These are phyloP conservation scores for Leptographium wingfieldii DNA, from an alignment of 2,329 filamentous ascomycete genomes.

Conservation along the genomic window DNA sequence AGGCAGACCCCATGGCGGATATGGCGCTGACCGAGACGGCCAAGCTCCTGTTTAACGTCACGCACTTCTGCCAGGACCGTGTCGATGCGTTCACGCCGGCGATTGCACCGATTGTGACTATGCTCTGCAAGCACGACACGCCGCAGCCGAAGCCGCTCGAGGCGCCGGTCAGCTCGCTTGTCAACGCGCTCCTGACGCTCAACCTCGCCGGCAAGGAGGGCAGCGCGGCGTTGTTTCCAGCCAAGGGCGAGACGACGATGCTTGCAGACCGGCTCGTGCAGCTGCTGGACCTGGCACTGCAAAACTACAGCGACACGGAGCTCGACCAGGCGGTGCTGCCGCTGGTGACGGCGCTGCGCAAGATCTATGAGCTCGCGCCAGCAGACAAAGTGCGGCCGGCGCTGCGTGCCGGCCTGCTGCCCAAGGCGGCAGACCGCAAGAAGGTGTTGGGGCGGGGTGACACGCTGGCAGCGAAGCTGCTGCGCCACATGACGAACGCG, in stretches of 20 bases:
- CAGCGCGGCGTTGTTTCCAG: constrained; percentile 52
- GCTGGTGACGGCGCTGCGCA: constrained; percentile 60
- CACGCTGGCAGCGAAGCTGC: constrained; percentile 61
- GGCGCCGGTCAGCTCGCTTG: constrained; percentile 53
- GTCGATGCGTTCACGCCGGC: constrained; percentile 50
- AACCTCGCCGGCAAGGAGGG: constrained; percentile 47
- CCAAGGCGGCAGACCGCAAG: constrained; percentile 62
- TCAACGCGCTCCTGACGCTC: constrained; percentile 75
- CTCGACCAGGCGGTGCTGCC: constrained; percentile 61
- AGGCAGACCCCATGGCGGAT: constrained; percentile 49
- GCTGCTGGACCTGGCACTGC: constrained; percentile 55
- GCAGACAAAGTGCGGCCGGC: constrained; percentile 40
- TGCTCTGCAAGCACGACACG: constrained; percentile 50
- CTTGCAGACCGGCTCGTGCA: constrained; percentile 54
- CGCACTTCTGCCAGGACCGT: constrained; percentile 56
- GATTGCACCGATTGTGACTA: constrained; percentile 55
- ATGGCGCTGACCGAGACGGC: constrained; percentile 74
- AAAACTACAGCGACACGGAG: constrained; percentile 51
- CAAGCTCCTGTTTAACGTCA: constrained; percentile 83
- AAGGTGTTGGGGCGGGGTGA: constrained; percentile 64
- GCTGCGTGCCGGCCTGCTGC: constrained; percentile 59
- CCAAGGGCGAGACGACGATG: constrained; percentile 38
- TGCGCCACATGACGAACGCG: constrained; percentile 66
- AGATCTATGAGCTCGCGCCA: constrained; percentile 58
- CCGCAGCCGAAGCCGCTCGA: constrained; percentile 56